Evolutionary conservation across 208 protist genomes (phyloP).

Genomic region (Crithidia expoeki): DNA sequence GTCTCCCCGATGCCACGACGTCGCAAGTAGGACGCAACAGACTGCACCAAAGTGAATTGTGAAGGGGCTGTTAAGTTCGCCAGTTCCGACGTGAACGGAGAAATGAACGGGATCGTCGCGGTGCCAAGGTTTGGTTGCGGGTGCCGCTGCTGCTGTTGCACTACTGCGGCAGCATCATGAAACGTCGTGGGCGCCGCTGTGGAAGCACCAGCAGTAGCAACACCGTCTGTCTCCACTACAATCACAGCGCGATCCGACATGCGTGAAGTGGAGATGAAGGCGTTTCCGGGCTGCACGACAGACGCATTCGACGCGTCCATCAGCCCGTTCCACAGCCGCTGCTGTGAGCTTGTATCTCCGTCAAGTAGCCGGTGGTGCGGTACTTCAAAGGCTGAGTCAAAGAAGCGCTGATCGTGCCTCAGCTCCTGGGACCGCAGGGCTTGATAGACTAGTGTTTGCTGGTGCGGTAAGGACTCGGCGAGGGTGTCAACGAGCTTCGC

Average conservation of each 20-base stretch:
- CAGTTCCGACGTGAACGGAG: neutral
- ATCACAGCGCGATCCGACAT: neutral
- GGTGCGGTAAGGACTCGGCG: slow-evolving; percentile 8
- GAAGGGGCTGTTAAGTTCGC: neutral
- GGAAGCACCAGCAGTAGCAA: neutral
- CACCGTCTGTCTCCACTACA: no score
- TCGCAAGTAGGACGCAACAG: slow-evolving; percentile 8
- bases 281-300: neutral
- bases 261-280: neutral
- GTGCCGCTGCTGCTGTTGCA: neutral
- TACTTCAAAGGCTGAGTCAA: neutral
- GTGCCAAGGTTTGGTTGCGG: neutral
- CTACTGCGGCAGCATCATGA: neutral
- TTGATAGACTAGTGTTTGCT: slow-evolving; percentile 18
- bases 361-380: neutral
- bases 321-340: slow-evolving; percentile 1
- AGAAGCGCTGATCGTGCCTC: neutral
- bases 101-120: slow-evolving; percentile 10
- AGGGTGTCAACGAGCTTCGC: slow-evolving; percentile 2
- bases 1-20: slow-evolving; percentile 10
- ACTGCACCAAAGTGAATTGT: neutral
- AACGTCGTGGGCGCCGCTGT: neutral
- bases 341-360: neutral
- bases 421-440: neutral
- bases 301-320: neutral